Base-by-base conservation (phyloP, 2,329 filamentous ascomycete species). In the Epichloe baconii region DNA sequence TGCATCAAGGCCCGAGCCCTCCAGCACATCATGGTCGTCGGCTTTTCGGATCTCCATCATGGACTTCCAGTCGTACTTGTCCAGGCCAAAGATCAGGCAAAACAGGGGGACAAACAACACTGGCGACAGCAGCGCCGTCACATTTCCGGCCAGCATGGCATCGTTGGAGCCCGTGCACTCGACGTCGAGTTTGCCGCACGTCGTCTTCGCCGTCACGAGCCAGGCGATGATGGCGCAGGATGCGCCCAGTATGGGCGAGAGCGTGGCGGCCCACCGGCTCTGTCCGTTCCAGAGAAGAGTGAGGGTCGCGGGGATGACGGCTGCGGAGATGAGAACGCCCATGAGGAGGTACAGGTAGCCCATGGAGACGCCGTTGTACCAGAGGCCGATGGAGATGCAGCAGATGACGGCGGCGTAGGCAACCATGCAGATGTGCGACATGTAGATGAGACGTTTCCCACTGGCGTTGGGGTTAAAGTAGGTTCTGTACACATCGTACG, bases 341-440 rank as follows among this genome's bases (percentile, higher is more conserved):
- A 95, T 95, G 62, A 95, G 79, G 1, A 95, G 72, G 62, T 94
- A 94, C 3, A 94, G 74, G 61, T 90, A 94, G 11, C 88, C 89
- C 86, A 95, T 93, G 11, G 80, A 84, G 54, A 95, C 85, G 19
- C 85, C 83, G 2, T 79, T 82, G 55, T 86, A 85, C 64, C 72
- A 80, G 0, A 93, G 77, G 0, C 86, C 88, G 0, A 87, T 86
- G 0, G 83, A 83, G 66, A 94, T 88, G 1, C 73, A 78, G 14
- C 87, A 86, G 72, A 95, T 91, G 58, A 86, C 75, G 19, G 89
- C 58, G 0, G 86, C 84, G 61, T 90, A 95, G 14, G 61, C 59
- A 1, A 81, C 73, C 40, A 93, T 89, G 60, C 82, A 79, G 37
- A 76, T 68, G 65, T 95, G 66, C 77, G 85, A 88, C 69, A 90